Base-by-base conservation (phyloP, 2,329 filamentous ascomycete genomes). In the Raffaelea deltoideospora region DNA sequence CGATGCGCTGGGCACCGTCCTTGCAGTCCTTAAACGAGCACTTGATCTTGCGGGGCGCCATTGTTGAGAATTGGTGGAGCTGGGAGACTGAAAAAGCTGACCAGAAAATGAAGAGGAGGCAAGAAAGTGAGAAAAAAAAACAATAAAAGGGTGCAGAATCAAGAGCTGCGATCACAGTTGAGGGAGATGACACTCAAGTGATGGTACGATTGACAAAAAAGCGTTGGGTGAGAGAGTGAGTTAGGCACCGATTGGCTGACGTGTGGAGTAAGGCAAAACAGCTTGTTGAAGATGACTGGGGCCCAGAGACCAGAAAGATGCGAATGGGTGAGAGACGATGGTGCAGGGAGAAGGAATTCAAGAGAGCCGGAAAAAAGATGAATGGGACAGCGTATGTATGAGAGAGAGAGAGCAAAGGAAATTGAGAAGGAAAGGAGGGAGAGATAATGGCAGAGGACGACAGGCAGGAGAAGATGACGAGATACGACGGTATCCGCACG, bases 1-100 rank as follows among this genome's bases (percentile, higher is more conserved):
- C 83, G 52, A 98, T 95, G 46, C 84, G 79, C 59, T 95, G 87
- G 14, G 86, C 87, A 22, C 73, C 72, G 49, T 85, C 78, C 55
- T 76, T 84, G 75, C 90, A 96, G 48, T 86, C 78, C 61, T 88
- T 87, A 65, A 83, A 86, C 46, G 70, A 79, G 68, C 90, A 96
- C 50, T 82, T 78, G 48, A 80, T 76, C 69, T 82, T 85, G 64
- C 79, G 83, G 43, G 76, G 69, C 45, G 78, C 72, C 72, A 76
- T 78, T 47, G 37, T 60, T 10, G n/a, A n/a, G n/a, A n/a, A n/a
- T n/a, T n/a, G n/a, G n/a, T n/a, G n/a, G n/a, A n/a, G n/a, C n/a
- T n/a, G n/a, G n/a, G n/a, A n/a, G n/a, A n/a, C n/a, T n/a, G n/a
- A n/a, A n/a, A n/a, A n/a, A n/a, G n/a, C n/a, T n/a, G n/a, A n/a